phyloP scores from a whole-genome alignment of 2,329 filamentous ascomycete genomes.

The Thelonectria rubi region DNA sequence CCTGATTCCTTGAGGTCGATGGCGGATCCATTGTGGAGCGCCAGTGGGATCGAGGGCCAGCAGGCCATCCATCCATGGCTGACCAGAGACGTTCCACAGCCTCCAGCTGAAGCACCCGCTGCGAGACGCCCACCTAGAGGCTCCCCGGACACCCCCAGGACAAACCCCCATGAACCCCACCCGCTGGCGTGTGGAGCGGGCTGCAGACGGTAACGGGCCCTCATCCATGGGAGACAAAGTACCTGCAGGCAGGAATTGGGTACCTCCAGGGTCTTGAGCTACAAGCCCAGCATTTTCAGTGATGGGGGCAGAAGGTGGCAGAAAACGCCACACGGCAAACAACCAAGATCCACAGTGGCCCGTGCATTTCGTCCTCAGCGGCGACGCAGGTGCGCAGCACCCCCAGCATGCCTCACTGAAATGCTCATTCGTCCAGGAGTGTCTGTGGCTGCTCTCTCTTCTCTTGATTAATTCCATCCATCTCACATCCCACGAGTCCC shows the following conservation, averaged over 20 bases:
- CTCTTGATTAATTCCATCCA: slow-evolving; percentile 1
- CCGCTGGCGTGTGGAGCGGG: slow-evolving; percentile 10
- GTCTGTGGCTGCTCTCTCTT: background rate
- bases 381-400: background rate
- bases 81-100: background rate
- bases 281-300: slow-evolving; percentile 5
- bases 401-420: background rate
- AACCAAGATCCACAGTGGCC: slow-evolving; percentile 26
- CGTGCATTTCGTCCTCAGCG: slow-evolving; percentile 27
- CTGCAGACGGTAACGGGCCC: slow-evolving; percentile 15
- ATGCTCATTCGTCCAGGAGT: background rate
- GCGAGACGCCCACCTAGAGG: background rate
- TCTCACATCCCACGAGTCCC: background rate
- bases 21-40: background rate
- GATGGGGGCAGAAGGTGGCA: background rate
- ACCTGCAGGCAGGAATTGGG: slow-evolving; percentile 8
- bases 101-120: slow-evolving; percentile 5
- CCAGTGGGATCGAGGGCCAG: background rate
- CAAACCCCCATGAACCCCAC: slow-evolving; percentile 13
- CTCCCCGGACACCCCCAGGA: background rate
- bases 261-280: slow-evolving; percentile 10
- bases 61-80: no score
- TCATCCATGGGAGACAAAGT: slow-evolving; percentile 15
- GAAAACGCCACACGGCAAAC: slow-evolving; percentile 20
- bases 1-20: slow-evolving; percentile 6